phyloP scores from a whole-genome alignment of 352 stramenopile genomes.

The Globisporangium paddicum region DNA sequence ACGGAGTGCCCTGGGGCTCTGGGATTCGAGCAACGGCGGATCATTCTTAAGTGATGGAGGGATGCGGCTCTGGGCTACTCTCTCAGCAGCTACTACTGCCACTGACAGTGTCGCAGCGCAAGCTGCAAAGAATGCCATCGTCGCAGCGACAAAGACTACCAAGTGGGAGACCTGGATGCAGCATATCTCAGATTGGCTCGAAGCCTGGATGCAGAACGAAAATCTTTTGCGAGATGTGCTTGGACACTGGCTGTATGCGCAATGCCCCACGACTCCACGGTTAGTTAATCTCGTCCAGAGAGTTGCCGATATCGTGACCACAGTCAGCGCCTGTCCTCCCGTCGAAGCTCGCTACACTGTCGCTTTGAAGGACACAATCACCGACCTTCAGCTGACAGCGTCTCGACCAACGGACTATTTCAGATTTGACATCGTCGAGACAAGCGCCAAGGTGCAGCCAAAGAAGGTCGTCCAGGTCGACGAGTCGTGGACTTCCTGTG shows the following conservation, averaged over 20 bases:
- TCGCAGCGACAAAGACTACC: constrained; percentile 15
- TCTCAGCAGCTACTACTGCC: constrained; percentile 20
- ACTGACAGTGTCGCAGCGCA: constrained; percentile 12
- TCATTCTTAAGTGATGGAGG: constrained; percentile 42
- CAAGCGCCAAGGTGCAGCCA: constrained; percentile 34
- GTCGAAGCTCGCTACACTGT: constrained; percentile 19
- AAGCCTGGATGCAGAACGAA: constrained; percentile 45
- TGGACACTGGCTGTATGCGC: constrained; percentile 57
- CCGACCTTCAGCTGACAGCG: constrained; percentile 30
- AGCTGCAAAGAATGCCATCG: constrained; percentile 19
- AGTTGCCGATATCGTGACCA: constrained; percentile 13
- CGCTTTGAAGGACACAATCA: constrained; percentile 26
- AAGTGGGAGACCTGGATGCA: constrained; percentile 61
- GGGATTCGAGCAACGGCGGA: constrained; percentile 24
- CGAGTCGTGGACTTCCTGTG: constrained; percentile 38
- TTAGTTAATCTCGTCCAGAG: constrained; percentile 14
- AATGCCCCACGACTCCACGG: constrained; percentile 35
- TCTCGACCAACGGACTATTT: constrained; percentile 51
- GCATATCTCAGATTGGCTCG: constrained; percentile 44
- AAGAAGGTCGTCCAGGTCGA: constrained; percentile 29
- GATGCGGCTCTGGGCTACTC: constrained; percentile 34
- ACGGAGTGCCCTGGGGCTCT: constrained; percentile 34
- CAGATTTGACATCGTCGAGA: constrained; percentile 35
- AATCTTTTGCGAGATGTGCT: constrained; percentile 53
- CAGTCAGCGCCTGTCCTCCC: constrained; percentile 19